Percentiles rank a stretch among this genome's conserved stretches.
Evolutionary conservation across 768 basidiomycete genomes (phyloP).

Genomic region (Russula virescens): DNA sequence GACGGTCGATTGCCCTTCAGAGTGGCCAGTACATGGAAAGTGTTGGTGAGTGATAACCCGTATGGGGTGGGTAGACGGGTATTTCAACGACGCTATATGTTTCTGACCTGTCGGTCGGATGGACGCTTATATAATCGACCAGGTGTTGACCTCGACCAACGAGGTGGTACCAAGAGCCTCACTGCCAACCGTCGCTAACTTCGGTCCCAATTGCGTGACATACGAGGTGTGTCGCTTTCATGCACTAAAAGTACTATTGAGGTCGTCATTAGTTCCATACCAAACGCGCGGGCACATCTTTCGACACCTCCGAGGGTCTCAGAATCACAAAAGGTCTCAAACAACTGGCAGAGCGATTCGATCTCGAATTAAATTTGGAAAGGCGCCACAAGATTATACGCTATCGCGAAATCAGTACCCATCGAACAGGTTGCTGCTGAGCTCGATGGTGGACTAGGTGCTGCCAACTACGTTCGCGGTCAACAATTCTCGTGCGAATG

Average conservation of each 20-base stretch:
- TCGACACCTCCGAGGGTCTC: conserved; percentile 55
- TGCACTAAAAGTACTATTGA: not conserved
- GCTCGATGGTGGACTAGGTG: conserved; percentile 48
- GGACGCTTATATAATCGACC: not conserved
- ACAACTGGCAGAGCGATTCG: conserved; percentile 49
- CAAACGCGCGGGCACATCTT: conserved; percentile 40
- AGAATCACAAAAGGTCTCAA: conserved; percentile 51
- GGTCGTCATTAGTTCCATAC: conserved; percentile 56
- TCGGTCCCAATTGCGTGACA: conserved; percentile 74
- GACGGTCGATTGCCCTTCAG: conserved; percentile 71
- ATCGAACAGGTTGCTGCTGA: conserved; percentile 53
- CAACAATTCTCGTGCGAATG: conserved; percentile 56
- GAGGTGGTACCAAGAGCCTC: conserved; percentile 42
- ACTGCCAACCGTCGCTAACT: conserved; percentile 65
- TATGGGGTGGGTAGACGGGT: not conserved
- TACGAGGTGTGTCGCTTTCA: conserved; percentile 46
- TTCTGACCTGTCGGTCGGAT: conserved; percentile 35
- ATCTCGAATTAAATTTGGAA: conserved; percentile 63
- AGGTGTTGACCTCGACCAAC: conserved; percentile 46
- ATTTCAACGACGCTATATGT: conserved; percentile 29
- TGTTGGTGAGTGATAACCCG: conserved; percentile 46
- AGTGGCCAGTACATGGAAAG: conserved; percentile 93
- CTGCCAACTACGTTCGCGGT: conserved; percentile 40
- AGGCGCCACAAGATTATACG: conserved; percentile 71
- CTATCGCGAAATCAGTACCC: conserved; percentile 59